Evolutionary conservation across 352 stramenopile genomes (phyloP), one percentile per base, ranked within the genome.

Genomic region (Halophytophthora polymorphica): DNA sequence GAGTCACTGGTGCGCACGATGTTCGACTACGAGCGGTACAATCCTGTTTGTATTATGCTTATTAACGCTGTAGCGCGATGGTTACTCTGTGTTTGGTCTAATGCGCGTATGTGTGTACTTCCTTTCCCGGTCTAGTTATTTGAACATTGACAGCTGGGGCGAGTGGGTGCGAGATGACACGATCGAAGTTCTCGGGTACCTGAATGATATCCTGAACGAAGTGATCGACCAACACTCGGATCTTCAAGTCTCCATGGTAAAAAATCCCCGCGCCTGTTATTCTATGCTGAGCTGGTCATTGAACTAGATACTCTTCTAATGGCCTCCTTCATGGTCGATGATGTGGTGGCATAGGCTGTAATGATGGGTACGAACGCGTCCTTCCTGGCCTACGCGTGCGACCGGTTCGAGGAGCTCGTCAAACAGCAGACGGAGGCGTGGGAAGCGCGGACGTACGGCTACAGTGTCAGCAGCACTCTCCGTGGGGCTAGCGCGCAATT

Each of bases 71-170:
- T 23, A 36, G 33, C 15, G 33, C 23, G 2, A 6, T 8, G 5
- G 29, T 52, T 15, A 35, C 1, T 13, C 8, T 31, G 8, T 8
- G 25, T 31, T 31, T 31, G 14, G 56, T 53, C 12, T 1, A 19
- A 28, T 36, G 28, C 18, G 19, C 6, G 12, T 22, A 40, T 22
- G 19, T 41, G 33, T 33, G 23, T n/a, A 31, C 14, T 39, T 46
- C 17, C 14, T 15, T 25, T 49, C 2, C 5, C 12, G 14, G 7
- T 28, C 17, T 42, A 86, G 74, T 14, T 83, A 81, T 49, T 56
- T 92, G 8, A 88, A 88, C 53, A 92, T 92, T 36, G 77, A 84
- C 48, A 77, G 86, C 43, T 92, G 82, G 82, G 78, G 77, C 6
- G 80, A 89, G 21, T 73, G 69, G 37, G 82, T 92, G 38, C 73